phyloP scores from a whole-genome alignment of 495 filamentous ascomycete genomes.

The Penicillium riverlandense region DNA sequence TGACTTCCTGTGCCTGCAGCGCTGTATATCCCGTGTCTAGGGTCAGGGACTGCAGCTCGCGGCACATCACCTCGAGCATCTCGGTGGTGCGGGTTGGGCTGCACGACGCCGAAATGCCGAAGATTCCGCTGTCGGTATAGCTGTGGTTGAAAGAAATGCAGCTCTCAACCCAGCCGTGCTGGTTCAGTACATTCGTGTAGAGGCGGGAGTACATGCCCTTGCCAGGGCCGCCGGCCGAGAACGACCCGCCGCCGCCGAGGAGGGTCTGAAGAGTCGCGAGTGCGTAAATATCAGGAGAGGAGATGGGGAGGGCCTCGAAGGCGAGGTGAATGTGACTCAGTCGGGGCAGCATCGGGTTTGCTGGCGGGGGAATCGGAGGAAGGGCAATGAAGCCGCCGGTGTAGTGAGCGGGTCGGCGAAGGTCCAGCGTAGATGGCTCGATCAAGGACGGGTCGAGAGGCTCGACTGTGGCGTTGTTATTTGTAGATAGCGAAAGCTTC shows the following conservation, averaged over 20 bases:
- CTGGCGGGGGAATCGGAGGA: conserved; percentile 66
- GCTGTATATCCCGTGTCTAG: conserved; percentile 60
- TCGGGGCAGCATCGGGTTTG: conserved; percentile 69
- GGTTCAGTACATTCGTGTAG: conserved; percentile 96
- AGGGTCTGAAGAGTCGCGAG: conserved; percentile 95
- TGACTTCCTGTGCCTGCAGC: conserved; percentile 73
- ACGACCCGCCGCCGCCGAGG: conserved; percentile 91
- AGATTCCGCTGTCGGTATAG: conserved; percentile 91
- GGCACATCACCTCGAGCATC: conserved; percentile 91
- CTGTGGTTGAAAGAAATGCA: conserved; percentile 95
- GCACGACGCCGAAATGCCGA: conserved; percentile 87
- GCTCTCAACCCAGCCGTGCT: conserved; percentile 91
- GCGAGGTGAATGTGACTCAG: conserved; percentile 90
- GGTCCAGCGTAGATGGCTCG: conserved; percentile 45
- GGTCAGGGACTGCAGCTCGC: conserved; percentile 73
- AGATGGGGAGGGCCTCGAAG: conserved; percentile 91
- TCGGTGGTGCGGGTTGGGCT: conserved; percentile 62
- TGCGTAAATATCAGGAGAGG: conserved; percentile 87
- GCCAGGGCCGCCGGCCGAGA: conserved; percentile 93
- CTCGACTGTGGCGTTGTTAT: conserved; percentile 50
- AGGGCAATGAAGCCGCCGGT: conserved; percentile 89
- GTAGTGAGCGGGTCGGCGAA: conserved; percentile 68
- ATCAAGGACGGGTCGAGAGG: conserved; percentile 32
- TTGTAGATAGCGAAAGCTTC: conserved; percentile 69
- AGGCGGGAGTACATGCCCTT: conserved; percentile 98